Conservation (phyloP, 139 green algal genomes). For the Mychonastes homosphaera region DNA sequence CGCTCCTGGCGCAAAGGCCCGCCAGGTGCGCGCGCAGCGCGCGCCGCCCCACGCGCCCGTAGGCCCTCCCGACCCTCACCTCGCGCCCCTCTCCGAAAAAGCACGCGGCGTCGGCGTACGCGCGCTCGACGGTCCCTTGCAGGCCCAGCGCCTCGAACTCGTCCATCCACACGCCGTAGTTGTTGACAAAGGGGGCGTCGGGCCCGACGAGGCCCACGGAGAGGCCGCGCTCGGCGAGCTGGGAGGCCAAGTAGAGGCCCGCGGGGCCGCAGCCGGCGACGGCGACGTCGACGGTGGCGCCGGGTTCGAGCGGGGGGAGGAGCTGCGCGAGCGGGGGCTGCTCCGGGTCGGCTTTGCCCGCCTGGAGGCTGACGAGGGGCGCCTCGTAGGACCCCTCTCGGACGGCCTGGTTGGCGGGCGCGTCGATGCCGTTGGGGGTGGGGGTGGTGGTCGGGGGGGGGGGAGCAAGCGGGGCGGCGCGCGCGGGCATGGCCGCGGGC, state of each 20-base stretch:
- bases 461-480: too few species aligned
- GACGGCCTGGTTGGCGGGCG: constrained; percentile 41
- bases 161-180: constrained; percentile 87
- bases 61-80: constrained; percentile 42
- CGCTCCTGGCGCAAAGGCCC: constrained; percentile 20
- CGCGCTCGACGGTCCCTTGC: constrained; percentile 43
- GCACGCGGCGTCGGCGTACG: constrained; percentile 49
- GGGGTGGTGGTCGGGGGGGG: too few species aligned
- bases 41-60: constrained; percentile 50
- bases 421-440: too few species aligned
- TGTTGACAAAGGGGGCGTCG: constrained; percentile 81
- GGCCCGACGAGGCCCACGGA: constrained; percentile 59
- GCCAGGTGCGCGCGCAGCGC: constrained; percentile 50
- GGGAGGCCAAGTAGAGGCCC: constrained; percentile 73
- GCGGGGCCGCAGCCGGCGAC: constrained; percentile 85
- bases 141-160: constrained; percentile 65
- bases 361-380: constrained; percentile 41
- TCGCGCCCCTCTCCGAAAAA: constrained; percentile 55
- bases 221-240: constrained; percentile 67
- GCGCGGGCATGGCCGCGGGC: too few species aligned
- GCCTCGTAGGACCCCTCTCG: constrained; percentile 52
- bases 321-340: constrained; percentile 41
- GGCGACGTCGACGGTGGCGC: constrained; percentile 37
- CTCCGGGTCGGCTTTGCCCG: constrained; percentile 49
- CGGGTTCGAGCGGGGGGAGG: constrained; percentile 22